These are phyloP conservation scores for Aurinia saxatilis DNA, from an alignment of 345 rosid genomes.

Conservation along the genomic window DNA sequence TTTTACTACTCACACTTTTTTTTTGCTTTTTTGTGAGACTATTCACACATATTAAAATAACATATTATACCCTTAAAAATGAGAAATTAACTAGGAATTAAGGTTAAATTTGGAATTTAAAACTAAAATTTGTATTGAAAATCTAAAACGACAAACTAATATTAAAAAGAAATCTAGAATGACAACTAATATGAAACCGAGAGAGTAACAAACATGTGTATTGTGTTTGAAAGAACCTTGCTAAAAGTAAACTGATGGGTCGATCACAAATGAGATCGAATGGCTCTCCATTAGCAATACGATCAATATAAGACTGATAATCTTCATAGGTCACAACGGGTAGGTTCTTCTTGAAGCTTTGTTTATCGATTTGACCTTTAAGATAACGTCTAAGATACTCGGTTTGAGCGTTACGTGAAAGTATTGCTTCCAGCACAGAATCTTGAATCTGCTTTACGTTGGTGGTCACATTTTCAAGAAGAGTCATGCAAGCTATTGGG, in stretches of 20 bases:
- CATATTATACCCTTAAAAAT: too few species aligned
- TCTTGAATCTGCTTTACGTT: slow-evolving; percentile 52
- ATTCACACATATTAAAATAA: too few species aligned
- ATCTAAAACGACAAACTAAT: too few species aligned
- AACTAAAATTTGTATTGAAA: too few species aligned
- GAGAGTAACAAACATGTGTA: too few species aligned
- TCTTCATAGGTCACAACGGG: slow-evolving; percentile 78
- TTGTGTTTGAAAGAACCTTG: slow-evolving; percentile 44
- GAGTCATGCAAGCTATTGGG: slow-evolving; percentile 44
- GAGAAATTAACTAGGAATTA: too few species aligned
- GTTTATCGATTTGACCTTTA: slow-evolving; percentile 36
- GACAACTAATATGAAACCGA: too few species aligned
- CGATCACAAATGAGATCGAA: slow-evolving; percentile 51
- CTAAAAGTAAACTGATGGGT: slow-evolving; percentile 65
- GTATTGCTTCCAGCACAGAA: slow-evolving; percentile 44
- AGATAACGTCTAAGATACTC: slow-evolving; percentile 53
- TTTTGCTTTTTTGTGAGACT: too few species aligned
- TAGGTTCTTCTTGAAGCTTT: slow-evolving; percentile 47
- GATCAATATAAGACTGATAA: slow-evolving; percentile 46
- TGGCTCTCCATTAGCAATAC: slow-evolving; percentile 63
- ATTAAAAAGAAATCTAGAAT: too few species aligned
- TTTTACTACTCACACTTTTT: too few species aligned
- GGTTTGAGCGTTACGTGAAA: slow-evolving; percentile 46
- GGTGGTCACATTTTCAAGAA: slow-evolving; percentile 59
- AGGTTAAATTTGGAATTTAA: too few species aligned